Evolutionary conservation across 768 basidiomycete species (phyloP).

Genomic region (Strobilomyces echinocephalus): DNA sequence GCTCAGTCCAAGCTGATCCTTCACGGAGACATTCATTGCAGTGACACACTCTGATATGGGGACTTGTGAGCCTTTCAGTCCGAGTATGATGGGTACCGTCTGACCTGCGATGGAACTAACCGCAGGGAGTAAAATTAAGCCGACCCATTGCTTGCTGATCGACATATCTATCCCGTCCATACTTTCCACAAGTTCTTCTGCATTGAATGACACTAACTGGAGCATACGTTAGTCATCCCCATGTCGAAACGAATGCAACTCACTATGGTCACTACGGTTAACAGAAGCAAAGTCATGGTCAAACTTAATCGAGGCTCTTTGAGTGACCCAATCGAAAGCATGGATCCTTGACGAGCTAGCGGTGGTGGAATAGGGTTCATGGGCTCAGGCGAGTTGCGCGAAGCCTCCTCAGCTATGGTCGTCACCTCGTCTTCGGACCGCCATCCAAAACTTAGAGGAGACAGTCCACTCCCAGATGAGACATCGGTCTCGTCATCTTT

Average conservation of each 20-base stretch:
- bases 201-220: conserved; percentile 54
- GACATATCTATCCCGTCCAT: conserved; percentile 71
- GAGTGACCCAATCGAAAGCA: conserved; percentile 15
- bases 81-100: not conserved
- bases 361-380: conserved; percentile 11
- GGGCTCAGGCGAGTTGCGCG: conserved; percentile 9
- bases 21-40: conserved; percentile 84
- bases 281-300: conserved; percentile 48
- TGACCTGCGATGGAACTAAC: conserved; percentile 76
- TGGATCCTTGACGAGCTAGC: conserved; percentile 16
- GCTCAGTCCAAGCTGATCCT: conserved; percentile 76
- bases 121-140: conserved; percentile 80
- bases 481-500: conserved; percentile 1
- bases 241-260: conserved; percentile 20
- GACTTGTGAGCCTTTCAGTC: not conserved
- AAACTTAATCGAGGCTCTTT: conserved; percentile 58
- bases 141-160: conserved; percentile 86
- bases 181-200: conserved; percentile 74
- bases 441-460: conserved; percentile 9
- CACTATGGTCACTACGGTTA: conserved; percentile 61
- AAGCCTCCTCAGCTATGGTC: not conserved
- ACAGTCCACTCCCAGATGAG: not conserved
- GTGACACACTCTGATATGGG: conserved; percentile 68
- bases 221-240: not conserved
- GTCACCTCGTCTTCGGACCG: conserved; percentile 15